Percentiles rank a stretch among this genome's conserved stretches.
These are phyloP conservation scores for Ganoderma leucocontextum DNA, from an alignment of 1,284 basidiomycete genomes.

Conservation along the genomic window DNA sequence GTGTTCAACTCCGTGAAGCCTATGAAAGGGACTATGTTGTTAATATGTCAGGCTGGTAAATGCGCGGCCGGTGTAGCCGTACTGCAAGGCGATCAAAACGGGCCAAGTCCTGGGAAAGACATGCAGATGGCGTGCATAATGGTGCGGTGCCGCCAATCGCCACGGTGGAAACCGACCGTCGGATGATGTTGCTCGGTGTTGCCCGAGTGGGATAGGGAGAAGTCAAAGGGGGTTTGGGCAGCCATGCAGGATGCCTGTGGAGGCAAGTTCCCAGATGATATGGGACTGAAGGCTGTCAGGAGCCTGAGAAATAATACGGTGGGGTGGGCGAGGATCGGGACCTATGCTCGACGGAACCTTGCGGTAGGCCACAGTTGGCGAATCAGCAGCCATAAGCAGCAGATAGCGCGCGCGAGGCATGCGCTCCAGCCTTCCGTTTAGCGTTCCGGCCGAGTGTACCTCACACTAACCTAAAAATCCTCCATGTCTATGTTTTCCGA, in stretches of 20 bases:
- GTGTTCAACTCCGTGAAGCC: slow-evolving; percentile 1
- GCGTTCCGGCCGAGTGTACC: slow-evolving; percentile 14
- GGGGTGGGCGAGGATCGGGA: slow-evolving; percentile 2
- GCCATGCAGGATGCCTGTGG: neutral
- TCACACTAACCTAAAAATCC: neutral
- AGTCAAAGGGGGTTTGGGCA: neutral
- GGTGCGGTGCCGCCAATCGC: neutral
- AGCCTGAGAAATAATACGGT: neutral
- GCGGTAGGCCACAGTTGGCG: neutral
- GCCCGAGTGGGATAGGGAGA: neutral
- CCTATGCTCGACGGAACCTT: neutral
- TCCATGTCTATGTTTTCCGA: neutral
- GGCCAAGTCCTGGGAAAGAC: neutral
- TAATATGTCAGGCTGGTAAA: slow-evolving; percentile 1
- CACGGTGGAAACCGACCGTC: neutral
- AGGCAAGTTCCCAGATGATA: neutral
- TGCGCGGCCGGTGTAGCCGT: neutral
- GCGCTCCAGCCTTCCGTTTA: slow-evolving; percentile 11
- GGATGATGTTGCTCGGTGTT: neutral
- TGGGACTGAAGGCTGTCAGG: neutral
- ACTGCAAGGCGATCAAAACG: slow-evolving; percentile 1
- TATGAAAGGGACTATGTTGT: neutral
- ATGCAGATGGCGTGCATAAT: neutral
- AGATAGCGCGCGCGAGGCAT: slow-evolving; percentile 13
- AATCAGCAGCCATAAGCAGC: neutral